A percentile compares a stretch with the other conserved stretches of the same genome.
These are phyloP conservation scores for Barnettozyma sucrosica DNA, from an alignment of 805 yeast species.

Conservation along the genomic window DNA sequence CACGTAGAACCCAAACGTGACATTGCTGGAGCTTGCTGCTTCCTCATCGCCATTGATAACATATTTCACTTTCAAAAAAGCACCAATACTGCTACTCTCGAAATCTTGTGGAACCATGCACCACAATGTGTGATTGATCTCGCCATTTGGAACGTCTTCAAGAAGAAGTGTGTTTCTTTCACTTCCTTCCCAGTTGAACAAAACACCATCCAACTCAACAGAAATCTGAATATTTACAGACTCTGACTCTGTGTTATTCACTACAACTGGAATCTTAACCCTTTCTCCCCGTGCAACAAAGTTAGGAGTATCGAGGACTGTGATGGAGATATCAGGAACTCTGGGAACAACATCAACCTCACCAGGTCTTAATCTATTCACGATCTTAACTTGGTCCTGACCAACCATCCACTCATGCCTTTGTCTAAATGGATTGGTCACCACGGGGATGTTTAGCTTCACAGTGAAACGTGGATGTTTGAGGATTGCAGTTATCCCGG, in stretches of 20 bases:
- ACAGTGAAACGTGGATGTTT: constrained; percentile 16
- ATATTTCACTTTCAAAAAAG: constrained; percentile 22
- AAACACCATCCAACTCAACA: constrained; percentile 10
- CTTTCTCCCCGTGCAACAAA: constrained; percentile 29
- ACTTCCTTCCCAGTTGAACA: constrained; percentile 8
- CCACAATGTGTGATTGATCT: background rate
- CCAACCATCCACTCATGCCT: constrained; percentile 15
- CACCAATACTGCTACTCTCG: background rate
- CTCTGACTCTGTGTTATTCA: constrained; percentile 30
- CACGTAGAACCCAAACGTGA: constrained; percentile 24
- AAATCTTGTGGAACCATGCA: constrained; percentile 11
- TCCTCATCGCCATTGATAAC: constrained; percentile 27
- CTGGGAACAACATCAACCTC: constrained; percentile 32
- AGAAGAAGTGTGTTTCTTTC: constrained; percentile 9
- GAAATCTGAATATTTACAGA: constrained; percentile 26
- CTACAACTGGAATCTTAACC: constrained; percentile 19
- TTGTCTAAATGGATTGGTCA: constrained; percentile 9
- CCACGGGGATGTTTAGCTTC: constrained; percentile 18
- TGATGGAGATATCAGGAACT: constrained; percentile 30
- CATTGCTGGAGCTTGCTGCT: constrained; percentile 25
- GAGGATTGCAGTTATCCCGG: constrained; percentile 14
- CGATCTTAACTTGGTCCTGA: constrained; percentile 6
- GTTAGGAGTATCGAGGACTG: constrained; percentile 20
- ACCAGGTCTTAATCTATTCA: constrained; percentile 18
- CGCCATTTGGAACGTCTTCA: background rate